These are phyloP conservation scores for Botrytis elliptica DNA, from an alignment of 2,329 filamentous ascomycete species.

Conservation along the genomic window DNA sequence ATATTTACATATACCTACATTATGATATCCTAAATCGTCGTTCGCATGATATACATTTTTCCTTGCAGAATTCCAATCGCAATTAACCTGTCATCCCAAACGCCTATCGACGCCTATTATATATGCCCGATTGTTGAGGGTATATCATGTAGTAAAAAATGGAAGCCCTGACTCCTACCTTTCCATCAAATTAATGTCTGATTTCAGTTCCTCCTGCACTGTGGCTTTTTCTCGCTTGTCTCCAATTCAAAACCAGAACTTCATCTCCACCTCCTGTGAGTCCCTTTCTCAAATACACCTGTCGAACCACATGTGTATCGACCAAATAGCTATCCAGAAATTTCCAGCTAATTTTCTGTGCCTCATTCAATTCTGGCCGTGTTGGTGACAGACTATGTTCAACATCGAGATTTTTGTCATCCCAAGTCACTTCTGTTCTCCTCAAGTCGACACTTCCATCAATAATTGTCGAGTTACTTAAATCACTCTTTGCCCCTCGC, in stretches of 20 bases:
- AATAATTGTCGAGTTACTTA: background rate
- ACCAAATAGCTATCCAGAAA: conserved; percentile 48
- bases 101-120: background rate
- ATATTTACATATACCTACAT: background rate
- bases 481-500: background rate
- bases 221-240: background rate
- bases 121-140: background rate
- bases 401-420: conserved; percentile 45
- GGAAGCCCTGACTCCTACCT: background rate
- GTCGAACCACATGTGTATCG: conserved; percentile 34
- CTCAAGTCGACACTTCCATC: conserved; percentile 33
- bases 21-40: conserved; percentile 13
- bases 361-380: conserved; percentile 50
- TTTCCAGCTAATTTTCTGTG: conserved; percentile 56
- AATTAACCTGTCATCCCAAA: background rate
- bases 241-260: conserved; percentile 36
- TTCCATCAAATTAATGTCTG: background rate
- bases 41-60: background rate
- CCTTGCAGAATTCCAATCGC: background rate
- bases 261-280: conserved; percentile 28
- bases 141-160: background rate
- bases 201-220: background rate
- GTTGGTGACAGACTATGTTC: conserved; percentile 52
- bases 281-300: conserved; percentile 33
- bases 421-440: conserved; percentile 45